Base-by-base conservation (phyloP, 305 asterid species). In the Rubia tinctorum region DNA sequence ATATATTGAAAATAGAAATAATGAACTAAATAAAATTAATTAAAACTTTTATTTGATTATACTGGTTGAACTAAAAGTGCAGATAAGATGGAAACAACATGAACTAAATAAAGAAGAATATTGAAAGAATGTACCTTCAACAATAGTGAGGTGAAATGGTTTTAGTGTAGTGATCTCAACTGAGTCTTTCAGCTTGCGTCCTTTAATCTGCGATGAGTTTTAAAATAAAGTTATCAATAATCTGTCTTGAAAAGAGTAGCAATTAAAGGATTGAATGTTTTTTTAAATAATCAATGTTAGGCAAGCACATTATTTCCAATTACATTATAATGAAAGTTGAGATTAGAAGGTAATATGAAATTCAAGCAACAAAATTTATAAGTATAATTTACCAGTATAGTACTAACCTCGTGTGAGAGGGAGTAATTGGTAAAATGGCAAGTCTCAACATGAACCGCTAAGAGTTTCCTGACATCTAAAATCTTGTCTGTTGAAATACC, bases 401-500 rank as follows among this genome's bases (percentile, higher is more conserved):
- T 8, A 51, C 30, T 79, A 85, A 88, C 99, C 97, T 91, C 97
- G n/a, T 92, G 98, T 14, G 90, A 85, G 42, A 95, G 72, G 27
- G 97, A 88, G 80, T 76, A 92, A 76, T 84, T 87, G 68, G 96
- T 88, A 53, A 89, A 81, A 76, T 90, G 82, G 68, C 98, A 92
- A 18, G 98, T 88, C 10, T 56, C 11, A 0, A 84, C 83, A 40
- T 84, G 87, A n/a, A 89, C 96, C 0, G 86, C 82, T 27, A 95
- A 43, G 51, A 95, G 72, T 20, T 95, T 87, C 34, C 88, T 92
- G 74, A 92, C 79, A 42, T 95, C 96, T 17, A 92, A 85, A 47
- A 95, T 90, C 72, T 92, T 83, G 73, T 95, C 99, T 0, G 99
- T 95, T 0, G 99, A 95, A 73, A 95, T 95, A 63, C 96, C 98